Conservation (phyloP, 345 rosid genomes). For the Passiflora organensis region DNA sequence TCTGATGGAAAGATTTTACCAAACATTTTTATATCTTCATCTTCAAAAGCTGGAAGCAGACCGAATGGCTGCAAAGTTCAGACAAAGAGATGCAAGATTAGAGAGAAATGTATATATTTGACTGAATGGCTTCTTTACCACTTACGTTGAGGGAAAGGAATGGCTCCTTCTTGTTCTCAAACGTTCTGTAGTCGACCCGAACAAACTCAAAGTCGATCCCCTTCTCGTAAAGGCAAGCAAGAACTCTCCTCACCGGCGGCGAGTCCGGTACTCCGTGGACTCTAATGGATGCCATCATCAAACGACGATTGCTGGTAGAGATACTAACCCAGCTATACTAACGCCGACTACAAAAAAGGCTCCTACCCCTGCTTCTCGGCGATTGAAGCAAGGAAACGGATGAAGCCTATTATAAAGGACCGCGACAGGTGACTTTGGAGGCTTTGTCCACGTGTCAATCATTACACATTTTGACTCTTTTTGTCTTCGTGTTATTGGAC, state of each 20-base stretch:
- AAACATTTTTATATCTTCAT: conserved; percentile 64
- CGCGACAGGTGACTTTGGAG: no score
- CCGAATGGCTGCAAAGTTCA: conserved; percentile 70
- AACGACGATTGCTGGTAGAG: background rate
- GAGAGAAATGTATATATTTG: background rate
- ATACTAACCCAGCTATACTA: no score
- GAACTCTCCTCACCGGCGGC: conserved; percentile 12
- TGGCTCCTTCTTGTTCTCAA: conserved; percentile 27
- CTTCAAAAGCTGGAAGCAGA: conserved; percentile 64
- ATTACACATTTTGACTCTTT: no score
- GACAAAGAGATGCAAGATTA: background rate
- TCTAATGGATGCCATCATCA: conserved; percentile 12
- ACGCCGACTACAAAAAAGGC: no score
- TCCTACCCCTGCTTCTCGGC: no score
- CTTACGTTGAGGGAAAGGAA: conserved; percentile 29
- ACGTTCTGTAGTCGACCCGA: conserved; percentile 14
- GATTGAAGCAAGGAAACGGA: no score
- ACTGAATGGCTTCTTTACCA: background rate
- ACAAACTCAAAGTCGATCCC: conserved; percentile 25
- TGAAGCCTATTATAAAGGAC: no score
- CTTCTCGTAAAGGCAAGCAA: conserved; percentile 27
- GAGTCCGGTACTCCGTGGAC: conserved; percentile 12
- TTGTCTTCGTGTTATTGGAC: no score
- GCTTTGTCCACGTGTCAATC: no score
- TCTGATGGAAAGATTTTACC: conserved; percentile 31